These are phyloP conservation scores for Candida orba DNA, from an alignment of 805 yeast species.

Conservation along the genomic window DNA sequence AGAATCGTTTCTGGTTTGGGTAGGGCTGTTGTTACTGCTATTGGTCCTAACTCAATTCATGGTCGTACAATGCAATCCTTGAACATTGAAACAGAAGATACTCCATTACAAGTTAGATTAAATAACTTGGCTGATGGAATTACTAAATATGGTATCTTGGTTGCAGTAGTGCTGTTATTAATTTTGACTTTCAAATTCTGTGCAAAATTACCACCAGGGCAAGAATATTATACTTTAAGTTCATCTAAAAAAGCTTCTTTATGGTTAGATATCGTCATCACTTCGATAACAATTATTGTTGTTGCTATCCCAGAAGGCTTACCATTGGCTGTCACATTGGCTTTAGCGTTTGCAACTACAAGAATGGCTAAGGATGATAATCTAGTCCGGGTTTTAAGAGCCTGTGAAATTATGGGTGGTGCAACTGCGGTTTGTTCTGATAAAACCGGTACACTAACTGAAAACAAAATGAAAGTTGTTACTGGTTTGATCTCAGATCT, in stretches of 20 bases:
- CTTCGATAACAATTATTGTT: conserved; percentile 86
- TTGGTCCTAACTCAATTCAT: conserved; percentile 82
- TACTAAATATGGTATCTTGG: conserved; percentile 86
- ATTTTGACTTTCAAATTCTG: conserved; percentile 74
- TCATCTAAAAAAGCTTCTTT: conserved; percentile 76
- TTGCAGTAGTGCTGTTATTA: conserved; percentile 74
- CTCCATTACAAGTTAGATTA: conserved; percentile 84
- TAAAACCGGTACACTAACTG: conserved; percentile 95
- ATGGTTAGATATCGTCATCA: conserved; percentile 80
- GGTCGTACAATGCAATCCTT: conserved; percentile 87
- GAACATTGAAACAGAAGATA: conserved; percentile 66
- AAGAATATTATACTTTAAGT: conserved; percentile 35
- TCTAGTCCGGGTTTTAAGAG: conserved; percentile 84
- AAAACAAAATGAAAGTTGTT: conserved; percentile 87
- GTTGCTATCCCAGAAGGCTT: conserved; percentile 99
- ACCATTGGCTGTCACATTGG: conserved; percentile 94
- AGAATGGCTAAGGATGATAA: conserved; percentile 97
- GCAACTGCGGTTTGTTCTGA: conserved; percentile 97
- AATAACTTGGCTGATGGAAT: conserved; percentile 84
- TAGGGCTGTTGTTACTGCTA: conserved; percentile 78
- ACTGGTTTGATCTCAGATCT: conserved; percentile 58
- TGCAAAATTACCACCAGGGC: conserved; percentile 49
- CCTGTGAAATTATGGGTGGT: conserved; percentile 98
- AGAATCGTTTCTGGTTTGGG: conserved; percentile 83
- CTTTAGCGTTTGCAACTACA: conserved; percentile 96